phyloP scores from a whole-genome alignment of 192 early-diverging fungal species.

The Linnemannia schmuckeri region DNA sequence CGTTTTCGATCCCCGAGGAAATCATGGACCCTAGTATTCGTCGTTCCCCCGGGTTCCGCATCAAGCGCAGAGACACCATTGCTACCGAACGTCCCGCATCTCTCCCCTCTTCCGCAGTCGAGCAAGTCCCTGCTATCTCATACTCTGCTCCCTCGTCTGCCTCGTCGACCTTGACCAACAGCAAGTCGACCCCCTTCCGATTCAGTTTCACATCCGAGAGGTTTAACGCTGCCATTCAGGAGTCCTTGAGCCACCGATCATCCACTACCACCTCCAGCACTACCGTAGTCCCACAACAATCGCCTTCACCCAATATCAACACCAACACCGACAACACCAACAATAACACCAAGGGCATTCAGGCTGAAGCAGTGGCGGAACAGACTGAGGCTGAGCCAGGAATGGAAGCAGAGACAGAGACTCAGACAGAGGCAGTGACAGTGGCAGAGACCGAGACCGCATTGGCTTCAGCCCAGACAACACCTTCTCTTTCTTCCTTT shows the following conservation, averaged over 20 bases:
- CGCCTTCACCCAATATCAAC: background rate
- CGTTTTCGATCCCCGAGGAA: conserved; percentile 42
- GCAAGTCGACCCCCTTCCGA: conserved; percentile 10
- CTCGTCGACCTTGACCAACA: conserved; percentile 8
- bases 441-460: conserved; percentile 1
- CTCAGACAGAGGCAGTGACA: background rate
- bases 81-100: background rate
- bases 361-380: background rate
- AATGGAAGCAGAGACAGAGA: background rate
- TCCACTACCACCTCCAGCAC: background rate
- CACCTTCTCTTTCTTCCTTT: background rate
- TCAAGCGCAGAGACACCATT: conserved; percentile 20
- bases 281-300: background rate
- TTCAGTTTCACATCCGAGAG: conserved; percentile 52
- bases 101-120: background rate
- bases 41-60: conserved; percentile 45
- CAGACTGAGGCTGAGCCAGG: background rate
- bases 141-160: background rate
- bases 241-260: background rate
- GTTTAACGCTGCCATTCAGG: conserved; percentile 33
- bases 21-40: conserved; percentile 46
- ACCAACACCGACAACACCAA: background rate
- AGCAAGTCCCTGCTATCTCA: background rate
- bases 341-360: background rate
- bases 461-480: background rate